phyloP scores from a whole-genome alignment of 306 rosid genomes.

The Cucumis hystrix region DNA sequence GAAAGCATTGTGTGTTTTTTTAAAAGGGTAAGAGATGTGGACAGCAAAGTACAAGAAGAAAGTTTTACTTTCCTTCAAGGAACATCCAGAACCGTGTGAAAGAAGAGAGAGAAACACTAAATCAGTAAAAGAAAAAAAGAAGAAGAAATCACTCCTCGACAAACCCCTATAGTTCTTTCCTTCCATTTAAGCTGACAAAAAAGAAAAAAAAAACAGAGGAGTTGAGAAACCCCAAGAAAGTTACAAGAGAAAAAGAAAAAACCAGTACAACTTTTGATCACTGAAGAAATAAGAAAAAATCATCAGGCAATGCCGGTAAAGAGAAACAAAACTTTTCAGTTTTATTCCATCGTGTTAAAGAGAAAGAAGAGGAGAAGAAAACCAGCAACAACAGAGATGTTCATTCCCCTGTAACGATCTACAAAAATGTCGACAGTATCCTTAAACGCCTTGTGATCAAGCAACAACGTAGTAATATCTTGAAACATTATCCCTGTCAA shows the following conservation, averaged over 20 bases:
- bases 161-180: background rate
- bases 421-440: slow-evolving; percentile 91
- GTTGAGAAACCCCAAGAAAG: background rate
- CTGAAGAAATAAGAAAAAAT: background rate
- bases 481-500: slow-evolving; percentile 88
- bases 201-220: background rate
- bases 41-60: slow-evolving; percentile 9
- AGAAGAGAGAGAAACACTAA: background rate
- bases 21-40: slow-evolving; percentile 1
- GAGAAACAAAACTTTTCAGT: too few species aligned
- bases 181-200: background rate
- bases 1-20: background rate
- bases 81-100: background rate
- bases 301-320: background rate
- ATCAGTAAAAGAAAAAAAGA: background rate
- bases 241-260: background rate
- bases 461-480: slow-evolving; percentile 94
- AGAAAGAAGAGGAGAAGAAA: background rate
- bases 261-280: background rate
- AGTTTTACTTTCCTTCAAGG: background rate
- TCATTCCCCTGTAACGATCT: slow-evolving; percentile 98
- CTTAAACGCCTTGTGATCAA: slow-evolving; percentile 92
- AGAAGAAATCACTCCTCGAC: background rate
- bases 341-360: background rate
- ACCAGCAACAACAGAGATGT: slow-evolving; percentile 96